Conservation (phyloP, 2,329 filamentous ascomycete genomes). For the Phialemonium atrogriseum region DNA sequence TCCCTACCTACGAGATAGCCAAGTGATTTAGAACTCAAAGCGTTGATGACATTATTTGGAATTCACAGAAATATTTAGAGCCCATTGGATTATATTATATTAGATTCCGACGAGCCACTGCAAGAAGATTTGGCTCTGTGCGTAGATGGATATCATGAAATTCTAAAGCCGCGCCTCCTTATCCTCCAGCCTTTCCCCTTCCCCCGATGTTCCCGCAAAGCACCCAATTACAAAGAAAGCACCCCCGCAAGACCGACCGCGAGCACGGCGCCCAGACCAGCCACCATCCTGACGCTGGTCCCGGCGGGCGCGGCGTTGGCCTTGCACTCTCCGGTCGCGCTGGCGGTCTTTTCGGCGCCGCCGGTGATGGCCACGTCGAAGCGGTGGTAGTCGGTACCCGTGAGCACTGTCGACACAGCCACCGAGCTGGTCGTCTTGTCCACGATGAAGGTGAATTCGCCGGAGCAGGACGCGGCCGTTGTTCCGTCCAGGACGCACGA, state of each 20-base stretch:
- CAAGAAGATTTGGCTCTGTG: too few species aligned
- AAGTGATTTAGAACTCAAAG: too few species aligned
- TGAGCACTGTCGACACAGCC: background rate
- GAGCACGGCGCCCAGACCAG: background rate
- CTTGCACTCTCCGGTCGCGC: slow-evolving; percentile 2
- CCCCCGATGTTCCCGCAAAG: too few species aligned
- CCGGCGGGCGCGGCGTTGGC: slow-evolving; percentile 2
- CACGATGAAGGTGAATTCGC: background rate
- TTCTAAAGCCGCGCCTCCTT: too few species aligned
- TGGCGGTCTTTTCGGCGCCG: slow-evolving; percentile 11
- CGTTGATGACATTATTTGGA: too few species aligned
- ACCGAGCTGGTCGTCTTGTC: background rate
- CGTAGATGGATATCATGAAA: too few species aligned
- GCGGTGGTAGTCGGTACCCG: slow-evolving; percentile 4
- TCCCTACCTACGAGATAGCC: too few species aligned
- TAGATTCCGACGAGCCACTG: too few species aligned
- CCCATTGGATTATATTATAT: too few species aligned
- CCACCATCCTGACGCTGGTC: slow-evolving; percentile 2
- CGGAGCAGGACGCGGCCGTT: slow-evolving; percentile 6
- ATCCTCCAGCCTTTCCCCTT: too few species aligned
- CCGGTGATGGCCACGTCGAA: slow-evolving; percentile 10
- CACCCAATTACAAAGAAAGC: too few species aligned
- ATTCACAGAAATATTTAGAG: too few species aligned
- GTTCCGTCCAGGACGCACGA: slow-evolving; percentile 6
- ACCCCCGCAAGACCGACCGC: slow-evolving; percentile 1